A percentile compares a stretch with the other conserved stretches of the same genome.
Evolutionary conservation across 768 basidiomycete genomes (phyloP).

Genomic region (Serendipita sp.): DNA sequence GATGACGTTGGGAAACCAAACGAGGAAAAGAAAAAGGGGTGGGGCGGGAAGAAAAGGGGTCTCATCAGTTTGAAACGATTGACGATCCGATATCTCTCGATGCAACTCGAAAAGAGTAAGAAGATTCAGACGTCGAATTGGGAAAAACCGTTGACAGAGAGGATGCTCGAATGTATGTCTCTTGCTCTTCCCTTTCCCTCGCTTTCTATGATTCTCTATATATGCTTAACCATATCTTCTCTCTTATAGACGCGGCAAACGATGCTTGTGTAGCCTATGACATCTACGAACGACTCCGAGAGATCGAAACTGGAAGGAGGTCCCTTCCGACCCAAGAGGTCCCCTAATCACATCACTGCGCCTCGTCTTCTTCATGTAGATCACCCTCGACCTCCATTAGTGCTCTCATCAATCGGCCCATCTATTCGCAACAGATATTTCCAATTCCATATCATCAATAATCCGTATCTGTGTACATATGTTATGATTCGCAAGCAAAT

Average conservation of each 20-base stretch:
- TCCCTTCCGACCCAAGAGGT: not conserved
- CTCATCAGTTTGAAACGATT: not conserved
- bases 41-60: not conserved
- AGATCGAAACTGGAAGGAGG: not conserved
- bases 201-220: not conserved
- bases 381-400: too few relatives aligned
- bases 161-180: too few relatives aligned
- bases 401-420: too few relatives aligned
- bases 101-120: slow-evolving; percentile 46
- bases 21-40: not conserved
- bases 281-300: not conserved
- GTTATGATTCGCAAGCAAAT: too few relatives aligned
- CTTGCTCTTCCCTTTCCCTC: not conserved
- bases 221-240: not conserved
- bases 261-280: slow-evolving; percentile 28
- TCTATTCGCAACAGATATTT: too few relatives aligned
- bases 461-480: too few relatives aligned
- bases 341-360: too few relatives aligned
- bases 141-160: slow-evolving; percentile 32
- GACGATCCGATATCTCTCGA: slow-evolving; percentile 30
- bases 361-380: too few relatives aligned
- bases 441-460: too few relatives aligned
- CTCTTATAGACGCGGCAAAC: slow-evolving; percentile 46
- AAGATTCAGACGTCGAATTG: slow-evolving; percentile 37
- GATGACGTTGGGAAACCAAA: too few relatives aligned